Evolutionary conservation across 768 basidiomycete genomes (phyloP), one percentile per base, ranked within the genome.

Genomic region (Amanita exitialis): DNA sequence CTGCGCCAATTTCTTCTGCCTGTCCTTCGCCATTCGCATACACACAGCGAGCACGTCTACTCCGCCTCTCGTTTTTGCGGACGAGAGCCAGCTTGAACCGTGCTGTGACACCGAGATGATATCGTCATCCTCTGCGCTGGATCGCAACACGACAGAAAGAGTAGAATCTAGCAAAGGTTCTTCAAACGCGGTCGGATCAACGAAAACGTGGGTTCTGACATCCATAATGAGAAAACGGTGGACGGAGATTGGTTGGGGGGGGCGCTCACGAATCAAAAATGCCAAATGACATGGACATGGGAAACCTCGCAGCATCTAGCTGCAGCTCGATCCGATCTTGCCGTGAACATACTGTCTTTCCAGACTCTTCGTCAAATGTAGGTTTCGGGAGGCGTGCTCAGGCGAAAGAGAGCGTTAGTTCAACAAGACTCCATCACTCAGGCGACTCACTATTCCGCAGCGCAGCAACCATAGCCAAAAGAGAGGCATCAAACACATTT

Each of bases 141-240:
- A 71, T 53, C 80, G 78, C 4, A 89, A 54, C 1, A 84, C 68
- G 30, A 93, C 64, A 1, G 82, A 79, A 50, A 92, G 61, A 0
- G 76, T 75, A 0, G 89, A 83, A 12, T 86, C 80, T 48, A 93
- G 76, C 6, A 96, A 72, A 0, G 90, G 86, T 57, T 92, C 86
- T 67, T 98, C 95, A 63, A 95, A 96, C 1, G 90, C 74, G 0
- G 90, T 86, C 0, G 92, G 89, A 65, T 98, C 95, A 0, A 83
- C 72, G 3, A 97, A 69, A 8, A 94, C 62, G 21, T 78, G 71
- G 44, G 77, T 76, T 28, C 86, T 88, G 58, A 37, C 6, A 21
- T 2, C 3, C 20, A 15, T 18, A 34, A 30, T 38, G 3, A 13
- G 13, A 4, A 5, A 8, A 21, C 13, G 2, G 53, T 30, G 38